Evolutionary conservation across 2,329 filamentous ascomycete species (phyloP), one percentile per base, ranked within the genome.

Genomic region (Colletotrichum camelliae): DNA sequence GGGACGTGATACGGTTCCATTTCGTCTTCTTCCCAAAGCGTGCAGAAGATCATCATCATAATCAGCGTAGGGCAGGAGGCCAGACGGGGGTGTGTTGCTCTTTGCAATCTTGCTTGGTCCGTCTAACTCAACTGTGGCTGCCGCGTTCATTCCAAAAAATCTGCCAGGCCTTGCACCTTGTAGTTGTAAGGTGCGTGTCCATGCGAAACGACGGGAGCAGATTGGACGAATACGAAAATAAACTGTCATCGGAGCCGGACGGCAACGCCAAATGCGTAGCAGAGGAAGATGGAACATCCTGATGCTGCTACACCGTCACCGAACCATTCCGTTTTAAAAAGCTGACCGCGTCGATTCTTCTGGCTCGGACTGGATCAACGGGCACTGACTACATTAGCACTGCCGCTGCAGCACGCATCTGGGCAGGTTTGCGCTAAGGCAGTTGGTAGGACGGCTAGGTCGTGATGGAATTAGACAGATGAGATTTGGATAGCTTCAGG

Each of bases 201-300:
- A 67, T 55, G 67, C 60, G 62, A 35, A 12, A 52, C 15, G 31
- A 21, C 10, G 43, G 16, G 18, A 15, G 33, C 48, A 37, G 37
- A 62, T 65, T 64, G 68, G 68, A 55, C 37, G 48, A 37, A 15
- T 48, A 67, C 69, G 43, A 67, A 75, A 68, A 72, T 75, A 72
- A 72, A 43, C 73, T 67, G 73, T 75, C 73, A 75, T 65, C 55
- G 35, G 24, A 39, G 13, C 52, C 43, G 27, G n/a, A 48, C 18
- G 29, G 29, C 48, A 39, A 58, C 35, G 67, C 60, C 35, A 48
- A 21, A 57, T 24, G 43, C 55, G 55, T n/a, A 15, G n/a, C 39
- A 18, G 39, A 43, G 16, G 27, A 74, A 61, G 52, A 24, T 57
- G 24, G 58, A 35, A 70, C 16, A 64, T 24, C 31, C 43, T 24